phyloP scores from a whole-genome alignment of 2,329 filamentous ascomycete species.

The Bipolaris bicolor region DNA sequence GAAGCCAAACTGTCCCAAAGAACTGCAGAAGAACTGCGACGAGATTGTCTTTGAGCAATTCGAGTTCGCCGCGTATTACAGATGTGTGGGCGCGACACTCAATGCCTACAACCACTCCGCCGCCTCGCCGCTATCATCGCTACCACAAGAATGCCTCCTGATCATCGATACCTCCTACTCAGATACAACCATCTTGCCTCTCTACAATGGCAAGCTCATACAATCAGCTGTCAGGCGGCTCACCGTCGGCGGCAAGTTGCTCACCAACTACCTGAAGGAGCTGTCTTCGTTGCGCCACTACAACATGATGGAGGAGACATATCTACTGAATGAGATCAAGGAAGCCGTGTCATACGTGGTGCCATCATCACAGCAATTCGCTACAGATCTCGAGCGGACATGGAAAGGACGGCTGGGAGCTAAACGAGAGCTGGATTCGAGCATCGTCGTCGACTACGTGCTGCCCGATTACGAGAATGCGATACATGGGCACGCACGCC shows the following conservation, averaged over 20 bases:
- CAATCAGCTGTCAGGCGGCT: conserved; percentile 83
- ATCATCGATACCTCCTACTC: conserved; percentile 93
- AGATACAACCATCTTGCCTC: conserved; percentile 86
- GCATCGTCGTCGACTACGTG: conserved; percentile 86
- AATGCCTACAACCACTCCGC: conserved; percentile 73
- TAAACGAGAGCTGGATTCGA: conserved; percentile 60
- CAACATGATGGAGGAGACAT: conserved; percentile 91
- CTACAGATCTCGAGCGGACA: conserved; percentile 75
- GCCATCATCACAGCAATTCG: conserved; percentile 66
- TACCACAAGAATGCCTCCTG: conserved; percentile 80
- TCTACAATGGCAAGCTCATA: conserved; percentile 79
- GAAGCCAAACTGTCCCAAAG: conserved; percentile 79
- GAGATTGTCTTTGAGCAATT: conserved; percentile 98
- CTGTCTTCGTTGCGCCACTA: conserved; percentile 89
- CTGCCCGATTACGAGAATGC: conserved; percentile 76
- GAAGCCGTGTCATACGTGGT: conserved; percentile 86
- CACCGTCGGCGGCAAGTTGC: conserved; percentile 87
- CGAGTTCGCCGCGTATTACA: conserved; percentile 84
- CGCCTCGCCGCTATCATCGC: conserved; percentile 52
- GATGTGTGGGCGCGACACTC: conserved; percentile 73
- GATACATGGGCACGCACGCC: conserved; percentile 72
- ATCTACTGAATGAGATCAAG: conserved; percentile 96
- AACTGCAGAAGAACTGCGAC: conserved; percentile 86
- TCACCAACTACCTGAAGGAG: conserved; percentile 92
- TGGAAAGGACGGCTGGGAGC: conserved; percentile 71